phyloP scores from a whole-genome alignment of 2,329 filamentous ascomycete species.

The Coniochaeta sp. region DNA sequence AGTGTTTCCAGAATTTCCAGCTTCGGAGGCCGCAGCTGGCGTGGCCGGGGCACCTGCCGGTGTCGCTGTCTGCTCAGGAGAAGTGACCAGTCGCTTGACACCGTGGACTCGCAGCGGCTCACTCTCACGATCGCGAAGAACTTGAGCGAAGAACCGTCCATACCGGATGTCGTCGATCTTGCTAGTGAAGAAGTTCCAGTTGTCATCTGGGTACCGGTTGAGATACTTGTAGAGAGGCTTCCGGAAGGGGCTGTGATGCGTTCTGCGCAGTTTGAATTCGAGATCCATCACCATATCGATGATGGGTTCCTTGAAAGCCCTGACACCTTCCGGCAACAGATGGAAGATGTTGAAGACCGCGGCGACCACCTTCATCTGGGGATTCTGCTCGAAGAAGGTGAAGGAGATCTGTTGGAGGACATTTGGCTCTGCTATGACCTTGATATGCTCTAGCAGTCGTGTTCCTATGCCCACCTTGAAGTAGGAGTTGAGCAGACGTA shows the following conservation, averaged over 20 bases:
- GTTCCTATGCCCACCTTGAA: slow-evolving; percentile 98
- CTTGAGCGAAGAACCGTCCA: slow-evolving; percentile 84
- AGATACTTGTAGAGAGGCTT: slow-evolving; percentile 87
- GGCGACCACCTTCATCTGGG: slow-evolving; percentile 88
- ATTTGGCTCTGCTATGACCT: slow-evolving; percentile 74
- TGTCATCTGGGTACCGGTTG: slow-evolving; percentile 84
- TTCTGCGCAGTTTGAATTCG: slow-evolving; percentile 77
- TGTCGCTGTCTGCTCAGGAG: background rate
- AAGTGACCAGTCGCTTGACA: background rate
- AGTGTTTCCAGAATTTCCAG: slow-evolving; percentile 43
- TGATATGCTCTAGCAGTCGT: slow-evolving; percentile 88
- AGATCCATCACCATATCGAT: slow-evolving; percentile 87
- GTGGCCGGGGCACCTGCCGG: slow-evolving; percentile 1
- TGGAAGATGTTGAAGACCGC: slow-evolving; percentile 97
- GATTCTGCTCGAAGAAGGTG: slow-evolving; percentile 86
- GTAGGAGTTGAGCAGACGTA: slow-evolving; percentile 92
- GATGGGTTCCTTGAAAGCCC: slow-evolving; percentile 82
- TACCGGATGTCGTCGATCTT: slow-evolving; percentile 80
- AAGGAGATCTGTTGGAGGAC: slow-evolving; percentile 88
- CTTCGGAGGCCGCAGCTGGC: slow-evolving; percentile 15
- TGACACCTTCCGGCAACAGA: slow-evolving; percentile 82
- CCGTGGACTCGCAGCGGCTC: slow-evolving; percentile 67
- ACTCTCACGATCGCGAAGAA: slow-evolving; percentile 70
- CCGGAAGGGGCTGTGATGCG: slow-evolving; percentile 86
- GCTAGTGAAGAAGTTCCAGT: slow-evolving; percentile 72